Evolutionary conservation across 495 filamentous ascomycete species (phyloP), one percentile per base, ranked within the genome.

Genomic region (Chaetomidium leptoderma): DNA sequence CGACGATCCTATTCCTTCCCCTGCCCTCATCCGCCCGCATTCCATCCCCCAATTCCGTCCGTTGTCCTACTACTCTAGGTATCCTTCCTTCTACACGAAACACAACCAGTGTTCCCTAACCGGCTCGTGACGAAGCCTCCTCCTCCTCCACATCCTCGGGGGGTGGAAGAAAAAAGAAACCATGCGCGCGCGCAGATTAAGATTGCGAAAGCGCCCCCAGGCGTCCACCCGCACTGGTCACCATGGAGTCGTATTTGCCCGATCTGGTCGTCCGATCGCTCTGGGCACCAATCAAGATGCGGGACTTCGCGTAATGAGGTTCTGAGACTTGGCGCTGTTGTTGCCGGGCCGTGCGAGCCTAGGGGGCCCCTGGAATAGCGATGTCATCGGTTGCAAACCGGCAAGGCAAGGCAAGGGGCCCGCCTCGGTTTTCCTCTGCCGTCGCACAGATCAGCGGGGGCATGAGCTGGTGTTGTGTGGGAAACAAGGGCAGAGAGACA

Each of bases 211-310:
- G 26, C 13, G 26, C 27, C n/a, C n/a, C n/a, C n/a, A n/a, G n/a
- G n/a, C n/a, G n/a, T n/a, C n/a, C n/a, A n/a, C n/a, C n/a, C n/a
- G n/a, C n/a, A n/a, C n/a, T n/a, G n/a, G n/a, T n/a, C n/a, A n/a
- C n/a, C n/a, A 36, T n/a, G 48, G 14, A 35, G 21, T 24, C 30
- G 35, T 23, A 26, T 26, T 37, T 40, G 29, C 49, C 49, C 57
- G 57, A 53, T 59, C 57, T 47, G 40, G 42, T 39, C 48, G 32
- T 53, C 49, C 56, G 56, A 59, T 59, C 48, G 45, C 9, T 53
- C 55, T 63, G 60, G 60, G 60, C 60, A 56, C 60, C 60, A 63
- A 63, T 63, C 56, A 63, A 36, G 29, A 44, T 13, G 37, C 21
- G 43, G 33, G 40, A 32, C 23, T 43, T 55, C 60, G 51, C 44